Base-by-base conservation (phyloP, 1,284 basidiomycete species). In the Erythrobasidium hasegawianum region DNA sequence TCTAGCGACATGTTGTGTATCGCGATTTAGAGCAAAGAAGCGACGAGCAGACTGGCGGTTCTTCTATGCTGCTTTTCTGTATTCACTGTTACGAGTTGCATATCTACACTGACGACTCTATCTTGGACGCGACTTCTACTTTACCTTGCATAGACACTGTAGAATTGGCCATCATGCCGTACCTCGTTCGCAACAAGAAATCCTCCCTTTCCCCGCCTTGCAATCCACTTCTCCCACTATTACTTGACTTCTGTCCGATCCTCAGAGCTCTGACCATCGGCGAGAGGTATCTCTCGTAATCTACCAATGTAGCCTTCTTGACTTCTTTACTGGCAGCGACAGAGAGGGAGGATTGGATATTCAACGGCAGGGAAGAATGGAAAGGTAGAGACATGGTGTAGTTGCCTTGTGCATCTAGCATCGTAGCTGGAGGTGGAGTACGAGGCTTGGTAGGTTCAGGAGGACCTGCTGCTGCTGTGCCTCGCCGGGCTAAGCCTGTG, bases 261-360 rank as follows among this genome's bases (percentile, higher is more conserved):
- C 29, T 40, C 22, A 27, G 10, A 2, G 43, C 43, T 22, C 24
- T 49, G 24, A 65, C 50, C 7, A 65, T 41, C 20, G 62, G 56
- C 16, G 55, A 26, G 3, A 58, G 18, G 24, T 57, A 65, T 26
- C 14, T 50, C 56, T 65, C 24, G 38, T 52, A 65, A 33, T 65
- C 56, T 11, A 55, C 61, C 40, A 29, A 20, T 11, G 53, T 9
- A 33, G 33, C 33, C 11, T 33, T 33, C 33, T 33, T 33, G 11
- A 33, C 33, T 33, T 33, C 33, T 33, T 33, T 33, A 33, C 5
- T 33, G 4, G 33, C 4, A 11, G 33, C 33, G 4, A 33, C 33
- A 33, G 33, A 33, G 4, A 33, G 33, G 33, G 33, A 33, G 11
- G 33, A 33, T 33, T 33, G 33, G 33, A 33, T 33, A 33, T 33